Conservation (phyloP, 2,329 filamentous ascomycete species). For the Apiospora koreana region DNA sequence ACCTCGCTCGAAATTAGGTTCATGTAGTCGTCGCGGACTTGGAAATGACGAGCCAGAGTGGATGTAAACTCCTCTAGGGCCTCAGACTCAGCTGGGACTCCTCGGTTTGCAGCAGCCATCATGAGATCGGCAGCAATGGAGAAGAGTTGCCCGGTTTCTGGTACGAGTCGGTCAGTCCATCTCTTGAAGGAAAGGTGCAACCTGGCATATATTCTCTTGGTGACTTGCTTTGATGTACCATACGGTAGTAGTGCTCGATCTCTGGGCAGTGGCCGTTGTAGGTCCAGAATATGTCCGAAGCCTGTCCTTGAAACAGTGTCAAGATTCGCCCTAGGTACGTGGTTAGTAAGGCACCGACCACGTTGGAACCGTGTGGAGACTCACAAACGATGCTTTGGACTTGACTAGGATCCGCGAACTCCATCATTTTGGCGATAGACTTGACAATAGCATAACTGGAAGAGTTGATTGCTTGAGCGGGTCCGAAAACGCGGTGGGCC, state of each 20-base stretch:
- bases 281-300: slow-evolving; percentile 8
- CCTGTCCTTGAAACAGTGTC: not conserved
- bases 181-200: slow-evolving; percentile 41
- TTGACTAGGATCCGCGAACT: no score
- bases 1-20: slow-evolving; percentile 36
- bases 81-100: not conserved
- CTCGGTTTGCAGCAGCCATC: no score
- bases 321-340: no score
- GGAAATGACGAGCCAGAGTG: slow-evolving; percentile 59
- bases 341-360: no score
- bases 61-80: slow-evolving; percentile 48
- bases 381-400: no score
- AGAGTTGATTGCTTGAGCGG: slow-evolving; percentile 49
- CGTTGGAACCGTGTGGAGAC: no score
- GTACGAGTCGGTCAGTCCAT: not conserved
- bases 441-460: no score
- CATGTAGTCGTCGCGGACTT: slow-evolving; percentile 65
- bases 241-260: slow-evolving; percentile 42
- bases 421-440: no score
- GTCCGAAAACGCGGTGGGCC: slow-evolving; percentile 50
- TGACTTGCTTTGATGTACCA: slow-evolving; percentile 49
- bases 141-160: no score
- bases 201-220: slow-evolving; percentile 15
- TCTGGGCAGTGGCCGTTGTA: not conserved
- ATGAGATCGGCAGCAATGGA: no score